These are phyloP conservation scores for Macaranga tanarius DNA, from an alignment of 441 rosid genomes.

Conservation along the genomic window DNA sequence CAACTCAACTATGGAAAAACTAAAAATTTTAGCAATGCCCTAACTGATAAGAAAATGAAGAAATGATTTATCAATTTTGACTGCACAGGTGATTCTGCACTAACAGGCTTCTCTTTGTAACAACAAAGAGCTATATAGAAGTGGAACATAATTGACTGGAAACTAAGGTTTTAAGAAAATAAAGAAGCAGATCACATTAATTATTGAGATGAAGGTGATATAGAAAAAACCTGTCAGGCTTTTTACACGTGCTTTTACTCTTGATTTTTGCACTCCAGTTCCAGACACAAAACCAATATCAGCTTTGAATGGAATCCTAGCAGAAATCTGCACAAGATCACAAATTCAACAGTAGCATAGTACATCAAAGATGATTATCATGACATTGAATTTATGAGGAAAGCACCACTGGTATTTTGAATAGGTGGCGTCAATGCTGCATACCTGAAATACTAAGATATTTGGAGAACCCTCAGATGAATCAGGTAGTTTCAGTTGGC, in stretches of 20 bases:
- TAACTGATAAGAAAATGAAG: background rate
- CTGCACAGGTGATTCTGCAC: background rate
- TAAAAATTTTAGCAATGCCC: background rate
- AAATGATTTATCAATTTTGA: slow-evolving; percentile 1
- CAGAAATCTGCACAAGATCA: slow-evolving; percentile 64
- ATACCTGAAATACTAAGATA: slow-evolving; percentile 88
- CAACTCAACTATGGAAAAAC: background rate
- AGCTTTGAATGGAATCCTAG: slow-evolving; percentile 61
- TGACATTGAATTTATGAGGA: slow-evolving; percentile 14
- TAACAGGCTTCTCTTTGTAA: background rate
- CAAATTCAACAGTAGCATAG: slow-evolving; percentile 5
- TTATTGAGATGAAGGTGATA: slow-evolving; percentile 23
- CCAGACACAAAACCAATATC: slow-evolving; percentile 88
- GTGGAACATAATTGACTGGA: background rate
- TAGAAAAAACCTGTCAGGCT: slow-evolving; percentile 68
- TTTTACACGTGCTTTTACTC: slow-evolving; percentile 64
- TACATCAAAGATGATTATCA: slow-evolving; percentile 18
- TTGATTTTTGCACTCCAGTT: slow-evolving; percentile 44
- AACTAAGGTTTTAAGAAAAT: slow-evolving; percentile 9
- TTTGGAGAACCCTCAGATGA: slow-evolving; percentile 63
- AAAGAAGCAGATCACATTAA: background rate
- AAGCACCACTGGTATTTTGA: background rate
- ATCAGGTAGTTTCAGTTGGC: slow-evolving; percentile 75
- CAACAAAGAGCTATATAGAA: background rate
- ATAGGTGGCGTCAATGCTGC: background rate